Base-by-base conservation (phyloP, 2,329 filamentous ascomycete species). In the Microdochium paspali region DNA sequence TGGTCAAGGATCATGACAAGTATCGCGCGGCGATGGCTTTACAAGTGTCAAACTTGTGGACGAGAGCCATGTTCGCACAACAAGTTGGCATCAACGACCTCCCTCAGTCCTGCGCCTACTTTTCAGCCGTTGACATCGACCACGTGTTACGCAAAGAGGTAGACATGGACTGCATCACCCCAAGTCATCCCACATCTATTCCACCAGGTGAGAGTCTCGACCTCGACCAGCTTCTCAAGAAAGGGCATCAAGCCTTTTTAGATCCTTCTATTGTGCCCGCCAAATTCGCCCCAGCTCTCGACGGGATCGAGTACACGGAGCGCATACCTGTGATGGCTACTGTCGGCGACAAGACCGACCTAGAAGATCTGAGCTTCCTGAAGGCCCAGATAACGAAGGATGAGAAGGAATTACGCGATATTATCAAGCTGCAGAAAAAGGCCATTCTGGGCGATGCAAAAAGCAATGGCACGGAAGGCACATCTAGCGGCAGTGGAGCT, bases 141-240 rank as follows among this genome's bases (percentile, higher is more conserved):
- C 84, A 89, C 57, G 90, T 98, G 3, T 74, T 98, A n/a, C 80
- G 93, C 46, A 98, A 98, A 63, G 93, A 98, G 66, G 94, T 98
- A 3, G 86, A 98, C 63, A 95, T 98, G 88, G 87, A 95, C 60
- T 98, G 93, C 62, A 68, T 97, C 40, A 98, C 93, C 0, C 93
- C 93, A 1, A 93, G 86, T 40, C 87, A 98, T 64, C 77, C 78
- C 0, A 74, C 77, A 0, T 74, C 84, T 25, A 97, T 98, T 39
- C 76, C 87, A 0, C 85, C 82, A 2, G 93, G 94, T 30, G 90
- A 97, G 66, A 90, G 82, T 51, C 65, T 98, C 9, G 90, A 95
- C 61, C 95, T 98, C 47, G 61, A 66, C 2, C 66, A 82, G n/a
- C 76, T 98, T 1, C 77, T 98, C 2, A 76, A 76, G 1, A 93